phyloP scores from a whole-genome alignment of 495 filamentous ascomycete genomes.

The Ascobolus immersus region DNA sequence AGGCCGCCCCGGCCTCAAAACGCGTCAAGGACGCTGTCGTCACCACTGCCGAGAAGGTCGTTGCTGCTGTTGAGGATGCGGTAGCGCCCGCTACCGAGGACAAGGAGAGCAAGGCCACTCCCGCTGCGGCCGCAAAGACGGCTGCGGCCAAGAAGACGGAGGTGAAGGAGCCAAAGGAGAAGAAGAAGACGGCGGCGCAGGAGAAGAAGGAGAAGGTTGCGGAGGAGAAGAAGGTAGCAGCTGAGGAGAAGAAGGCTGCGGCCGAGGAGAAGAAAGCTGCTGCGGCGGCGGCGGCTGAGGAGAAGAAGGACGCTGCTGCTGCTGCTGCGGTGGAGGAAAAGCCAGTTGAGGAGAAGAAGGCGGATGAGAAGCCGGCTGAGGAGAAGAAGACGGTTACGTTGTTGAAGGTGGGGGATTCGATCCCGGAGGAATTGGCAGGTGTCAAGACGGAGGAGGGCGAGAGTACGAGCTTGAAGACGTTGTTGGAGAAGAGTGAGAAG shows the following conservation, averaged over 20 bases:
- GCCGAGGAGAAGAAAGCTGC: slow-evolving; percentile 12
- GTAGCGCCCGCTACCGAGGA: slow-evolving; percentile 13
- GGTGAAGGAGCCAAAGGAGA: neutral
- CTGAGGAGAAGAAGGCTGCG: slow-evolving; percentile 11
- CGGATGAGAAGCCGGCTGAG: slow-evolving; percentile 1
- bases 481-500: slow-evolving; percentile 57
- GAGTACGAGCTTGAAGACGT: slow-evolving; percentile 46
- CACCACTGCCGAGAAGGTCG: slow-evolving; percentile 2
- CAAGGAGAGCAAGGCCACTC: slow-evolving; percentile 18
- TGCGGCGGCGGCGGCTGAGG: slow-evolving; percentile 1
- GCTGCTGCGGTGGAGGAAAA: slow-evolving; percentile 2
- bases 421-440: slow-evolving; percentile 21
- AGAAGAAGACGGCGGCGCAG: slow-evolving; percentile 1
- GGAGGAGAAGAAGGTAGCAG: slow-evolving; percentile 11
- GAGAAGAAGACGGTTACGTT: slow-evolving; percentile 4
- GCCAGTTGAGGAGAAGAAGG: neutral
- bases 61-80: slow-evolving; percentile 4
- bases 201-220: too few species aligned
- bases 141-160: neutral
- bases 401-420: slow-evolving; percentile 29
- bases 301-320: slow-evolving; percentile 1
- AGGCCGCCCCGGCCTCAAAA: neutral
- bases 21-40: slow-evolving; percentile 2
- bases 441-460: slow-evolving; percentile 60
- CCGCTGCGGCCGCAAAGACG: neutral